Conservation (phyloP, 2,329 filamentous ascomycete genomes). For the Pseudovirgaria hyperparasitica region DNA sequence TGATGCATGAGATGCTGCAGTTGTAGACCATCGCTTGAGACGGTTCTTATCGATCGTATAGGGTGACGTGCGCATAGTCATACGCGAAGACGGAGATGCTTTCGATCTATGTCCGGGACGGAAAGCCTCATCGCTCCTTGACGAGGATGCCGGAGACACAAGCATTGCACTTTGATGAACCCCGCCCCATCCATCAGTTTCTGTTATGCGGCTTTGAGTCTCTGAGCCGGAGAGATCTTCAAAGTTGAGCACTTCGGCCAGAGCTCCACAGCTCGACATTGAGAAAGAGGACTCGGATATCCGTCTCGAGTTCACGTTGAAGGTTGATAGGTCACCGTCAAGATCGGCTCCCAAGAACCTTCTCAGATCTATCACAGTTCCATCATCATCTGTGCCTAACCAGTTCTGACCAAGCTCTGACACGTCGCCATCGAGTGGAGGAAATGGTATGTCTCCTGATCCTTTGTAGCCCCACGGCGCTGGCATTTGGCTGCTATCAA, state of each 20-base stretch:
- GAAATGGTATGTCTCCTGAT: conserved; percentile 24
- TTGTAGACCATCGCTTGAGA: conserved; percentile 67
- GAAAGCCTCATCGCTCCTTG: conserved; percentile 38
- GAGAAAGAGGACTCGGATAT: conserved; percentile 65
- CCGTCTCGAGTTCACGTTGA: conserved; percentile 41
- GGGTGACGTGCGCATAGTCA: conserved; percentile 54
- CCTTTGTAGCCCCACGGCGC: conserved; percentile 27
- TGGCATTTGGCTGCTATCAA: conserved; percentile 14
- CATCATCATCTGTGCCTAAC: conserved; percentile 26
- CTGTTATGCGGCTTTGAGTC: conserved; percentile 46
- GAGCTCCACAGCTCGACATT: conserved; percentile 49
- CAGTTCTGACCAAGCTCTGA: conserved; percentile 23
- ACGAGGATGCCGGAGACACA: conserved; percentile 60
- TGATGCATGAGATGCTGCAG: conserved; percentile 32
- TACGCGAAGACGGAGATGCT: conserved; percentile 59
- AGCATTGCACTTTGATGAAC: conserved; percentile 55
- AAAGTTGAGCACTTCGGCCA: conserved; percentile 58
- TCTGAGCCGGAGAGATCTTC: conserved; percentile 61
- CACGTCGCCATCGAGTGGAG: conserved; percentile 25
- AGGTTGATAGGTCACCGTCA: conserved; percentile 17
- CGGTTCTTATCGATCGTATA: conserved; percentile 56
- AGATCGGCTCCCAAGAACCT: conserved; percentile 18
- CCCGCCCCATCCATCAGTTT: conserved; percentile 55
- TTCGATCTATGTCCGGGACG: conserved; percentile 51
- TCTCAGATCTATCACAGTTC: conserved; percentile 26